Evolutionary conservation across 1,284 basidiomycete genomes (phyloP), one percentile per base, ranked within the genome.

Genomic region (Pholiota adiposa): DNA sequence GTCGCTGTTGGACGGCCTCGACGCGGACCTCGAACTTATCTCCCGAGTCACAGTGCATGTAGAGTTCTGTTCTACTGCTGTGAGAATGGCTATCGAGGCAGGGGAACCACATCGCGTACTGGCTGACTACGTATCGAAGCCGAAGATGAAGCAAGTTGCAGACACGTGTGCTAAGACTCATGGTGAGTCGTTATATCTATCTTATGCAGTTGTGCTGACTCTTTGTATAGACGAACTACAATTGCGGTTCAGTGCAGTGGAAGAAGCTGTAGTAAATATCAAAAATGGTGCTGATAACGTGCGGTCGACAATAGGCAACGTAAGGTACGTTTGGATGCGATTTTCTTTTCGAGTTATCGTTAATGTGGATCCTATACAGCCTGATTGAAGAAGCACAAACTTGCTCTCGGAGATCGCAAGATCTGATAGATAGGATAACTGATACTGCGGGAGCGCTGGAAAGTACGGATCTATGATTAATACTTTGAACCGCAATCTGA

Each of bases 131-230:
- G 91, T 94, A 19, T 88, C 86, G 29, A 82, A 79, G 64, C 83
- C 77, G 54, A 92, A 88, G 76, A 94, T 94, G 90, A 82, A 83
- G 60, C 83, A 93, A 66, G 91, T 93, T 0, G 86, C 86, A 0
- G 87, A 90, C 25, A 86, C 84, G 3, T 94, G 93, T 70, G 72
- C 77, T n/a, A 83, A 84, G 60, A 85, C 87, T 29, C 87, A 93
- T 73, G 84, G 88, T 86, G 65, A 57, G 84, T 78, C 21, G 16
- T 12, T 16, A 11, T n/a, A 38, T 38, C 36, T 38, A 11, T 38
- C 4, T 7, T n/a, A n/a, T n/a, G n/a, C n/a, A n/a, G 6, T 38
- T 14, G 4, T 18, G 34, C 57, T 50, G 57, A 41, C 21, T 14
- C 6, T 44, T 8, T 54, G n/a, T 41, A 23, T 60, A 88, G 89